Conservation (phyloP, 179 eudicot species). For the Beta macrorhiza region DNA sequence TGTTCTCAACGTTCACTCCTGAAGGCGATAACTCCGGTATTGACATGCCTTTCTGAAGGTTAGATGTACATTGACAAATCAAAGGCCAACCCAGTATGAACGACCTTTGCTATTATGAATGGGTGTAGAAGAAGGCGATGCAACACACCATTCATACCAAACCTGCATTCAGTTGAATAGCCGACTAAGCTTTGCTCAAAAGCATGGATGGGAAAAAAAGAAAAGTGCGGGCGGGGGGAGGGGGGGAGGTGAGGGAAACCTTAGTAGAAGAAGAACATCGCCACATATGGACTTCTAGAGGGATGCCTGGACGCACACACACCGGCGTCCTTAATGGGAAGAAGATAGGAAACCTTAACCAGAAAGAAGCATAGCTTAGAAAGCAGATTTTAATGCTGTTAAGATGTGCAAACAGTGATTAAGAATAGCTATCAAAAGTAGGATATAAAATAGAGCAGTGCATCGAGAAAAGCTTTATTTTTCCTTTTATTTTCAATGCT, state of each 20-base stretch:
- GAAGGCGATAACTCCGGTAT: not conserved
- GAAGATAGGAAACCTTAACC: conserved; percentile 90
- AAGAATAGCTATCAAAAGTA: not conserved
- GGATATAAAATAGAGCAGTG: not conserved
- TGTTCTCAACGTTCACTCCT: not conserved
- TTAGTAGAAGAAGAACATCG: conserved; percentile 82
- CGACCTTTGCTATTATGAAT: conserved; percentile 88
- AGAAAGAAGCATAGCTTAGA: conserved; percentile 7
- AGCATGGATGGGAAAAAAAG: not conserved
- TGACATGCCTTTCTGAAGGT: not conserved
- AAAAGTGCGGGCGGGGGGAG: not conserved
- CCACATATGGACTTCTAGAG: conserved; percentile 83
- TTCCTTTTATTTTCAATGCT: not conserved
- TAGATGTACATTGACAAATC: conserved; percentile 2
- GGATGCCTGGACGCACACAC: conserved; percentile 51
- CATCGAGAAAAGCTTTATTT: not conserved
- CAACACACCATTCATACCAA: conserved; percentile 95
- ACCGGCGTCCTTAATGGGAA: conserved; percentile 82
- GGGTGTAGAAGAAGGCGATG: conserved; percentile 61
- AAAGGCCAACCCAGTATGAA: conserved; percentile 97
- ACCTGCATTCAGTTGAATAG: conserved; percentile 48
- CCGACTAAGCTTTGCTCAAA: not conserved
- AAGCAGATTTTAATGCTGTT: not conserved
- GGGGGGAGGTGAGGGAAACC: conserved; percentile 35
- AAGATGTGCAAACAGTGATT: not conserved